Evolutionary conservation across 352 stramenopile genomes (phyloP).

Genomic region (Pythium brassicae): DNA sequence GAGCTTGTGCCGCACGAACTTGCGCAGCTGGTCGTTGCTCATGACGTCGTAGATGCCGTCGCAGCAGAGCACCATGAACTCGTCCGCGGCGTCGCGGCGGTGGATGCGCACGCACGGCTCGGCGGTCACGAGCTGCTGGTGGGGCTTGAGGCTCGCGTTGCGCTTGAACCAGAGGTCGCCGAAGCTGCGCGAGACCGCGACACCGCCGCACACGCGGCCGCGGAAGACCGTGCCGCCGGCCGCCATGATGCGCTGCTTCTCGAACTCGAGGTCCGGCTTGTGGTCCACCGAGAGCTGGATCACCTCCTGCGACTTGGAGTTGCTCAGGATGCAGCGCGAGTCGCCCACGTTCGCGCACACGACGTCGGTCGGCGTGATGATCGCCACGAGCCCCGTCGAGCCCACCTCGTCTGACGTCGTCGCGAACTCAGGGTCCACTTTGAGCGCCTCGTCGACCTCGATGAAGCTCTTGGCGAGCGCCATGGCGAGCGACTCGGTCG

Average conservation of each 20-base stretch:
- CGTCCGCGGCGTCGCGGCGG: constrained; percentile 69
- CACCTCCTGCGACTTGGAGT: constrained; percentile 60
- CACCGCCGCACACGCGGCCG: constrained; percentile 76
- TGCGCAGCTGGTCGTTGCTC: constrained; percentile 90
- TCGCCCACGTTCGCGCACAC: constrained; percentile 83
- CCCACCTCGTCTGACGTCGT: constrained; percentile 74
- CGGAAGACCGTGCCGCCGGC: constrained; percentile 82
- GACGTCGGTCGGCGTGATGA: constrained; percentile 79
- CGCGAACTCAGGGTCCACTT: constrained; percentile 60
- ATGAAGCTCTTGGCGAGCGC: constrained; percentile 78
- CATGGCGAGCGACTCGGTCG: constrained; percentile 62
- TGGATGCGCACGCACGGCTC: constrained; percentile 82
- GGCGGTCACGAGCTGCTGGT: constrained; percentile 83
- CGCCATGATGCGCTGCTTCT: constrained; percentile 82
- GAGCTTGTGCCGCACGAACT: constrained; percentile 84
- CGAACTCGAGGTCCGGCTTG: constrained; percentile 82
- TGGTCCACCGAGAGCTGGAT: constrained; percentile 83
- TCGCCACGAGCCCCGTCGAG: constrained; percentile 75
- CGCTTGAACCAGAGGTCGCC: constrained; percentile 88
- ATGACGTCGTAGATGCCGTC: constrained; percentile 95
- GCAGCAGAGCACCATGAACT: constrained; percentile 91
- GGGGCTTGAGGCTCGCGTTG: constrained; percentile 67
- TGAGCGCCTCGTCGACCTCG: constrained; percentile 62
- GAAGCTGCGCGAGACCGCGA: constrained; percentile 83
- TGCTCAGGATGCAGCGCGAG: constrained; percentile 83